Base-by-base conservation (phyloP, 2,329 filamentous ascomycete genomes). In the Chaetomiaceae sp. region DNA sequence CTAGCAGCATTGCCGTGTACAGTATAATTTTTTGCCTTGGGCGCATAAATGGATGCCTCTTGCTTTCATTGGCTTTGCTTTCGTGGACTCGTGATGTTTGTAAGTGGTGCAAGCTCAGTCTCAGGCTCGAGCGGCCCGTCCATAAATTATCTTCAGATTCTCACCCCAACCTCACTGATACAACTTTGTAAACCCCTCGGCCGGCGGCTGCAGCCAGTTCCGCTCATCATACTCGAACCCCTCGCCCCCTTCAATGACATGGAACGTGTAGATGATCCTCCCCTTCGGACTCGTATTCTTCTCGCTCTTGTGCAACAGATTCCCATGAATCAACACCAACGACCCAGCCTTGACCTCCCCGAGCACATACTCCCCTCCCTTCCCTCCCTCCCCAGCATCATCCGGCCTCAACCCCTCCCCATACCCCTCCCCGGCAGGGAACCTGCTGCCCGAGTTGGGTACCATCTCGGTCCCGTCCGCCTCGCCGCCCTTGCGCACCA, bases 221-320 rank as follows among this genome's bases (percentile, higher is more conserved):
- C 78, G 77, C 70, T 79, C 78, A 69, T 97, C 93, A 68, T 97
- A 99, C 48, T 72, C 74, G 38, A 83, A 74, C 0, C 69, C 77
- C 17, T 86, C 79, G 0, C 51, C 65, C 3, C 86, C 87, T 71
- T 97, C 93, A 63, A 97, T 97, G 51, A 95, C 81, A 73, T 99
- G 93, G 67, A 97, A 99, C 0, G 93, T 97, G 70, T 97, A 99
- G 48, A 96, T 96, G 65, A 93, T 95, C 58, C 92, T 78, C 19
- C 91, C 90, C 74, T 89, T 92, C 57, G 78, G 70, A 66, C 91
- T 95, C 50, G 81, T 78, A 66, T 99, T 99, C 76, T 80, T 88
- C 79, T 96, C 90, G 66, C 91, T 96, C 81, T 95, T 95, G 70
- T 99, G 93, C 72, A 97, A 67, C 61, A 96, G 71, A 68, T 97